Conservation (phyloP, 202 grass and related monocot genomes). For the Bolboschoenoplectus hybrid region DNA sequence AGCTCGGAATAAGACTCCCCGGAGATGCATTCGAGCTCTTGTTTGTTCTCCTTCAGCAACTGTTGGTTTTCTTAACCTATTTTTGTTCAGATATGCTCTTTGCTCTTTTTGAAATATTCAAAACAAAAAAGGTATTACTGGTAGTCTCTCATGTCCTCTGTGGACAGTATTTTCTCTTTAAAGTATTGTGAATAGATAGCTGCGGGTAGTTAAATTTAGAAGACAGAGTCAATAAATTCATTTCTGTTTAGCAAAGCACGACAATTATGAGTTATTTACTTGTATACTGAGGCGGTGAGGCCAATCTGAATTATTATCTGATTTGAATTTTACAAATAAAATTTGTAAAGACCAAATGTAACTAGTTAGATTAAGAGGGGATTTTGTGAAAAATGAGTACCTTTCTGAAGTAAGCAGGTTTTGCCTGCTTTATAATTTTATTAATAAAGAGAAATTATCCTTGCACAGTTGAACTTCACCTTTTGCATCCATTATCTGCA, state of each 20-base stretch:
- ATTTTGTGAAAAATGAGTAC: neutral
- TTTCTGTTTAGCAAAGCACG: too few species aligned
- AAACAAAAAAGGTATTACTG: neutral
- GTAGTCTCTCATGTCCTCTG: neutral
- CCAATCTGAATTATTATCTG: neutral
- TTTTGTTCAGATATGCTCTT: neutral
- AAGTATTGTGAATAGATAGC: neutral
- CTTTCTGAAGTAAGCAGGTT: too few species aligned
- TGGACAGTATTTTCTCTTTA: neutral
- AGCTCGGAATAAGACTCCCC: constrained; percentile 83
- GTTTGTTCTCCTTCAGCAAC: constrained; percentile 70
- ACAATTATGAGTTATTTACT: too few species aligned
- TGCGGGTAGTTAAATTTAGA: neutral
- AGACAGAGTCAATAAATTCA: neutral
- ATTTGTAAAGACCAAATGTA: neutral
- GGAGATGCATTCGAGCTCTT: constrained; percentile 79
- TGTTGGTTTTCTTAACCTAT: constrained; percentile 45
- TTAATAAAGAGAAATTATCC: too few species aligned
- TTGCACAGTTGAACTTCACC: too few species aligned
- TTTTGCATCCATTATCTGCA: too few species aligned
- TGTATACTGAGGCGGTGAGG: too few species aligned
- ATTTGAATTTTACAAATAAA: neutral
- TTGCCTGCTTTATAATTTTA: too few species aligned
- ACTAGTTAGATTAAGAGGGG: neutral
- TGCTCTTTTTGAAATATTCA: neutral